Evolutionary conservation across 1,139 yeast genomes (phyloP).

Genomic region (Protomyces arabidopsidicola): DNA sequence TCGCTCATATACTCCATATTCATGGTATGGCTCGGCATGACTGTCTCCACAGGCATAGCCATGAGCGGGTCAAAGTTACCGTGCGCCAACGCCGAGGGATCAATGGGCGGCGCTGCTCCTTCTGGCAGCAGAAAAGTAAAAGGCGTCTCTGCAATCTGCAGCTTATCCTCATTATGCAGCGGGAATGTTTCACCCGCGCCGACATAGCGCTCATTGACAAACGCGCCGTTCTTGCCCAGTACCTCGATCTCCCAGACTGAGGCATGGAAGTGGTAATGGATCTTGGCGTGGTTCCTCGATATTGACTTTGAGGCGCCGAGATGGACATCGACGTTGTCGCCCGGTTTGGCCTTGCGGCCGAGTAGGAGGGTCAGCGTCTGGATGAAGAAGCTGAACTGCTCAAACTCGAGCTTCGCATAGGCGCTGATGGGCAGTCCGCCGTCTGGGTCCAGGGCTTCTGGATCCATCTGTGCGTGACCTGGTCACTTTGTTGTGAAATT

Average conservation of each 20-base stretch:
- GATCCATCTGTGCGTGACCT: neutral
- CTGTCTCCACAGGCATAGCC: neutral
- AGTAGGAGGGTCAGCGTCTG: constrained; percentile 90
- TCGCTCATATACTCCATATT: neutral
- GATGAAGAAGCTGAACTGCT: constrained; percentile 85
- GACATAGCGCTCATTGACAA: constrained; percentile 81
- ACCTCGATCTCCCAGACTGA: constrained; percentile 87
- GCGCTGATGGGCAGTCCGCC: constrained; percentile 44
- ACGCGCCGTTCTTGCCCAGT: constrained; percentile 91
- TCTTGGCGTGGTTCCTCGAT: constrained; percentile 87
- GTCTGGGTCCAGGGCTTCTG: neutral
- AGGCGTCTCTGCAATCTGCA: constrained; percentile 89
- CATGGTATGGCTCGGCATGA: constrained; percentile 1
- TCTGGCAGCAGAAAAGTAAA: constrained; percentile 70
- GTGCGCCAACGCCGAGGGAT: constrained; percentile 33
- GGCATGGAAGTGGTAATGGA: constrained; percentile 90
- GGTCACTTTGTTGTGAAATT: neutral
- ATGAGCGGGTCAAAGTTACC: constrained; percentile 34
- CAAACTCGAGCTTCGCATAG: constrained; percentile 89
- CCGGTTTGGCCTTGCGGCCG: constrained; percentile 78
- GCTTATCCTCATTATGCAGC: constrained; percentile 64
- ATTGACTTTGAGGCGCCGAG: constrained; percentile 86
- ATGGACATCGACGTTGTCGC: constrained; percentile 64
- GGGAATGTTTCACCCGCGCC: constrained; percentile 90
- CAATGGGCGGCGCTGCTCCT: constrained; percentile 7